Evolutionary conservation across 495 filamentous ascomycete species (phyloP).

Genomic region (Platismatia glauca): DNA sequence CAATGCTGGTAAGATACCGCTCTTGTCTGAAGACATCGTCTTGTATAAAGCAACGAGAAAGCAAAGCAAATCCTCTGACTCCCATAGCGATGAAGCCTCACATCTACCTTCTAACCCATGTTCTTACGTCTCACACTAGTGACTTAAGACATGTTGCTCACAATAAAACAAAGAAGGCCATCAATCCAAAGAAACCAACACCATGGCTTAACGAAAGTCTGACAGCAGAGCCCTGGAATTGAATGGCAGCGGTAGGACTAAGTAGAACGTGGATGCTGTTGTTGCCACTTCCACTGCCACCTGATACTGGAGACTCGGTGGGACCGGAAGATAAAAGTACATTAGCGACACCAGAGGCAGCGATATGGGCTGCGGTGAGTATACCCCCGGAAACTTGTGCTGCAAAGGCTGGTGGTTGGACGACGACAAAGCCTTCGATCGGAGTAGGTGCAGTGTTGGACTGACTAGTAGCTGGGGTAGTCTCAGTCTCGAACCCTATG

Average conservation of each 20-base stretch:
- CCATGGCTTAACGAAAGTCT: not conserved
- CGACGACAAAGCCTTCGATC: not conserved
- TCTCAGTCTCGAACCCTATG: constrained; percentile 3
- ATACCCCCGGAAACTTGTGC: not conserved
- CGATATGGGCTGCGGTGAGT: not conserved
- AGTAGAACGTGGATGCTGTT: constrained; percentile 14
- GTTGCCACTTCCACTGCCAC: constrained; percentile 5
- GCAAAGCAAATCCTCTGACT: constrained; percentile 9
- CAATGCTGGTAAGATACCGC: constrained; percentile 1
- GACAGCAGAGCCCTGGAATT: constrained; percentile 11
- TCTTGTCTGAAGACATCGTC: not conserved
- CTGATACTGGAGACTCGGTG: not conserved
- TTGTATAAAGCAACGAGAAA: constrained; percentile 12
- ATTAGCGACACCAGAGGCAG: not conserved
- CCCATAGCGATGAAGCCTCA: constrained; percentile 5
- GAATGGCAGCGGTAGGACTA: constrained; percentile 4
- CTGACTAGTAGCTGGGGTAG: not conserved
- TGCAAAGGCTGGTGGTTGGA: not conserved
- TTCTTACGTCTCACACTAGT: not conserved
- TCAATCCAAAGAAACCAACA: not conserved
- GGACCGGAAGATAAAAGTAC: not conserved
- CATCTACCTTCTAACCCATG: constrained; percentile 7
- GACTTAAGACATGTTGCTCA: constrained; percentile 1
- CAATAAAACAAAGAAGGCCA: constrained; percentile 4
- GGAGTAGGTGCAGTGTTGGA: constrained; percentile 1